A percentile compares a stretch with the other conserved stretches of the same genome.
phyloP scores from a whole-genome alignment of 1,284 basidiomycete species.

The Trichosporon faecale region DNA sequence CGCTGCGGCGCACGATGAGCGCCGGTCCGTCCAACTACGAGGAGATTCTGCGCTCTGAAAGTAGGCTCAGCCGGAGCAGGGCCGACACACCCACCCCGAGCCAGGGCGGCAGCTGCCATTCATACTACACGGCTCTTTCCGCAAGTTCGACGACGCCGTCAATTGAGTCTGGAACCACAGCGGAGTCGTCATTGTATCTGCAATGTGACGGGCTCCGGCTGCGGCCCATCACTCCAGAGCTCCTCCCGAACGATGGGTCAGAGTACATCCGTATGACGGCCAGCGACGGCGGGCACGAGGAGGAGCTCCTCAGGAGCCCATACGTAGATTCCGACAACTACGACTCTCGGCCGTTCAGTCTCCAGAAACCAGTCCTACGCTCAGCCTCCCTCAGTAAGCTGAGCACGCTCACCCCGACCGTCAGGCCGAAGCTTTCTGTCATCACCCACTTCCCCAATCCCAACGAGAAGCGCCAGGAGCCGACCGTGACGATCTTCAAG shows the following conservation, averaged over 20 bases:
- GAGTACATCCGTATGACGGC: constrained; percentile 1
- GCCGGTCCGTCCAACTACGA: not conserved
- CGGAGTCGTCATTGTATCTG: not conserved
- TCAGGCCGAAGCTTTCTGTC: not conserved
- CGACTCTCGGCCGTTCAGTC: not conserved
- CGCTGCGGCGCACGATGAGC: not conserved
- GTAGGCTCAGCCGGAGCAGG: not conserved
- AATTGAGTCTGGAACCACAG: constrained; percentile 6
- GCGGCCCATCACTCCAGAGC: not conserved
- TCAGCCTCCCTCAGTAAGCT: not conserved
- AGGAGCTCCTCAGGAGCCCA: constrained; percentile 1
- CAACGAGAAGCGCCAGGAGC: not conserved
- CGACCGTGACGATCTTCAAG: not conserved
- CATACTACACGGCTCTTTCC: constrained; percentile 3
- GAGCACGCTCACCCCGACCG: not conserved
- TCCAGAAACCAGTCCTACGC: not conserved
- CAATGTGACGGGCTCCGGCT: constrained; percentile 5
- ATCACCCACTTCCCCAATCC: not conserved
- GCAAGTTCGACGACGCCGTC: not conserved
- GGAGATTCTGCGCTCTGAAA: constrained; percentile 1
- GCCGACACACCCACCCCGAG: constrained; percentile 1
- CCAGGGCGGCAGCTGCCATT: constrained; percentile 5
- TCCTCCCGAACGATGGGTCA: not conserved
- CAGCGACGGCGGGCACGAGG: constrained; percentile 2
- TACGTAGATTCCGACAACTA: not conserved